Base-by-base conservation (phyloP, 2,329 filamentous ascomycete species). In the Diaporthe ampelina region DNA sequence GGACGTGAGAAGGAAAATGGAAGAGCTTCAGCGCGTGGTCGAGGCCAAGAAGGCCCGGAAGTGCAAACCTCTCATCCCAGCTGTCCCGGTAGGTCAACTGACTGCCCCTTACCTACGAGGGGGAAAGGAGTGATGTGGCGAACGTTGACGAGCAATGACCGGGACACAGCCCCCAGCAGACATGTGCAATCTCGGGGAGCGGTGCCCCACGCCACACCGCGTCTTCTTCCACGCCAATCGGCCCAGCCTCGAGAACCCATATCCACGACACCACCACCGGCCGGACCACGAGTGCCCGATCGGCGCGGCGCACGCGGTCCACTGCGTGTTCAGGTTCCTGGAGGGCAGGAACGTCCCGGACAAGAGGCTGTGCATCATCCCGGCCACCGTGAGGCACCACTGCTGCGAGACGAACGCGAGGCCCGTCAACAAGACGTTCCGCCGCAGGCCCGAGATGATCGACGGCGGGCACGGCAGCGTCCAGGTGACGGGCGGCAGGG, bases 241-340 rank as follows among this genome's bases (percentile, higher is more conserved):
- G 45, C 71, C 74, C 13, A 56, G 56, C 37, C 13, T 70, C 50
- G 45, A 70, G 52, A 59, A 70, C 57, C 71, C 26, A 15, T 70
- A 57, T 43, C 71, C 74, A 19, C 54, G 48, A 21, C 74, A 75
- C 57, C 48, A 75, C 35, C 74, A 75, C 48, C 71, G 56, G 3
- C 70, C 50, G 11, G 65, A 75, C 58, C 45, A 70, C 65, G 48
- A 70, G 37, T 75, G 74, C 43, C 57, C 48, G 5, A 56, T 52
- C 57, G 74, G 74, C 29, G 56, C 63, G 15, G 63, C 40, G 24
- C 74, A 75, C 57, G n/a, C 48, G 19, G 24, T 75, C 17, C 74
- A 75, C 71, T 75, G 74, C 71, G 74, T 70, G 7, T 75, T 73
- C 58, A 50, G 63, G 15, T 58, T 58, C 37, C 32, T 59, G 21